These are phyloP conservation scores for Pythium aphanidermatum DNA, from an alignment of 352 stramenopile species.

Conservation along the genomic window DNA sequence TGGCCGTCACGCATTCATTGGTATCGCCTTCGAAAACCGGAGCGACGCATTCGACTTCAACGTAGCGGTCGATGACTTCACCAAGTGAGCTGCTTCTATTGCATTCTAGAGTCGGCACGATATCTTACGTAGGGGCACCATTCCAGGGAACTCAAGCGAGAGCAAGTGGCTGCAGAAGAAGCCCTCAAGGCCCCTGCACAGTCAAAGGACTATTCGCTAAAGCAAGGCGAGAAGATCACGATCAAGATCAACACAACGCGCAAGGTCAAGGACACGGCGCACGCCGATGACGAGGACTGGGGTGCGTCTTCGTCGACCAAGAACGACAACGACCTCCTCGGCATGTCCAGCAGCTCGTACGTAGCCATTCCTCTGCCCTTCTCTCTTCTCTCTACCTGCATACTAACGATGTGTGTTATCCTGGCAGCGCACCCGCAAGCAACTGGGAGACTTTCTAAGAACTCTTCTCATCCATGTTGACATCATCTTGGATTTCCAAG, in stretches of 20 bases:
- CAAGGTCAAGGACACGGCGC: slow-evolving; percentile 40
- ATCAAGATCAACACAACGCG: slow-evolving; percentile 74
- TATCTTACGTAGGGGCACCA: too few species aligned
- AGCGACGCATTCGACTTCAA: slow-evolving; percentile 96
- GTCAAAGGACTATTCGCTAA: slow-evolving; percentile 88
- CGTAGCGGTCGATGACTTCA: slow-evolving; percentile 87
- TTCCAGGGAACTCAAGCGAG: slow-evolving; percentile 49
- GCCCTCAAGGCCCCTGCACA: slow-evolving; percentile 22
- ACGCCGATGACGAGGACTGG: slow-evolving; percentile 26
- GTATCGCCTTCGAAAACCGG: slow-evolving; percentile 91
- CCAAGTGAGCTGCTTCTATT: slow-evolving; percentile 58
- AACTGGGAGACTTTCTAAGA: slow-evolving; percentile 56
- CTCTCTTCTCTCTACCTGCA: too few species aligned
- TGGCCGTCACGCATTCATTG: slow-evolving; percentile 89
- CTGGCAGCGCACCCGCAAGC: slow-evolving; percentile 18
- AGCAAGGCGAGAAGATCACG: slow-evolving; percentile 90
- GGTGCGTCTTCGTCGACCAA: slow-evolving; percentile 16
- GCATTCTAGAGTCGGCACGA: too few species aligned
- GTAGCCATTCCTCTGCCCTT: background rate
- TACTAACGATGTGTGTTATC: too few species aligned
- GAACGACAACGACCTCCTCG: slow-evolving; percentile 29
- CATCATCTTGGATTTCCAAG: background rate
- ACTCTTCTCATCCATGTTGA: background rate
- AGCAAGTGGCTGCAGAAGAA: slow-evolving; percentile 38
- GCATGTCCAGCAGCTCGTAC: slow-evolving; percentile 25